A percentile compares a stretch with the other conserved stretches of the same genome.
phyloP scores from a whole-genome alignment of 2,329 filamentous ascomycete genomes.

The Fusarium praegraminearum region DNA sequence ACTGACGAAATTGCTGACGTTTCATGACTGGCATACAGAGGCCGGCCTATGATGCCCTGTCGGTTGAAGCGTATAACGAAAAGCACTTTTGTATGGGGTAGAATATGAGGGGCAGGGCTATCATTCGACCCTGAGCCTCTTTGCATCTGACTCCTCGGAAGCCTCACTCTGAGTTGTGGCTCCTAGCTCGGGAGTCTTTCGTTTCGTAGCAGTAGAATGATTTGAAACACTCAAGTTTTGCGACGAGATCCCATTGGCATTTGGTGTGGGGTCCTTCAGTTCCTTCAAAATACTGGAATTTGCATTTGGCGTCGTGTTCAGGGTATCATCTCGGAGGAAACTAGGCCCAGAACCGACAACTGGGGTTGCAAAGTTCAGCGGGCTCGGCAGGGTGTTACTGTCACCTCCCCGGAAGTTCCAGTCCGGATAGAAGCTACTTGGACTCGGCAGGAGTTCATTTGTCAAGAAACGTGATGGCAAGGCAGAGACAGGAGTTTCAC shows the following conservation, averaged over 20 bases:
- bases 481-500: constrained; percentile 86
- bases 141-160: constrained; percentile 61
- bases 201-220: constrained; percentile 56
- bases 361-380: constrained; percentile 92
- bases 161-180: constrained; percentile 56
- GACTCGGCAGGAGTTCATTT: constrained; percentile 88
- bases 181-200: constrained; percentile 68
- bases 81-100: constrained; percentile 24
- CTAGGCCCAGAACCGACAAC: constrained; percentile 71
- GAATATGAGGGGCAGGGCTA: background rate
- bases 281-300: constrained; percentile 27
- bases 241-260: constrained; percentile 24
- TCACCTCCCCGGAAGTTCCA: constrained; percentile 83
- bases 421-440: constrained; percentile 91
- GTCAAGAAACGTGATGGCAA: constrained; percentile 91
- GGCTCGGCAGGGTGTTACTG: constrained; percentile 89
- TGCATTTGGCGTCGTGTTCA: constrained; percentile 33
- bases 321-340: constrained; percentile 69
- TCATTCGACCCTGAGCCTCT: constrained; percentile 66
- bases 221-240: constrained; percentile 40
- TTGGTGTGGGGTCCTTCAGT: constrained; percentile 6
- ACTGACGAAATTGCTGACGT: constrained; percentile 12
- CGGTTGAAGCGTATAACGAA: constrained; percentile 19
- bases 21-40: constrained; percentile 32
- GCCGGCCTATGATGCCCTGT: constrained; percentile 36